These are phyloP conservation scores for Metarhizium sp. DNA, from an alignment of 2,329 filamentous ascomycete species.

Conservation along the genomic window DNA sequence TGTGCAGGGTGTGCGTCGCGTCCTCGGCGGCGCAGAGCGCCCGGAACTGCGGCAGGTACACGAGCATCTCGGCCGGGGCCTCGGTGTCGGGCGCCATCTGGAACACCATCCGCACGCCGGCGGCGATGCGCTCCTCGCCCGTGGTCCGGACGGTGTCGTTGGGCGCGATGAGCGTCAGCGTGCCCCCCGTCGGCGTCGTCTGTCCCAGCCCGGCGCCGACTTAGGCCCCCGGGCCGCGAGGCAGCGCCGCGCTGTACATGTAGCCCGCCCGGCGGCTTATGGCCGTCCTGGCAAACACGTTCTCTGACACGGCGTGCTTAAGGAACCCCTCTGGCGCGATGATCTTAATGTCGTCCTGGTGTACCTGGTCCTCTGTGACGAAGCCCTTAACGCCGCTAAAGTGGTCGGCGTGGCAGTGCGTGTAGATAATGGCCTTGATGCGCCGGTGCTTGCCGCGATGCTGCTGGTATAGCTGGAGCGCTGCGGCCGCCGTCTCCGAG, in stretches of 20 bases:
- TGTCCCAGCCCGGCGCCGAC: slow-evolving; percentile 28
- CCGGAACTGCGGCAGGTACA: slow-evolving; percentile 26
- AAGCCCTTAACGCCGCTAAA: slow-evolving; percentile 20
- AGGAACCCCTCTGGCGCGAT: slow-evolving; percentile 29
- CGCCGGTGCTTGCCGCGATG: slow-evolving; percentile 12
- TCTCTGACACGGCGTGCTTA: slow-evolving; percentile 27
- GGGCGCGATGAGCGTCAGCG: slow-evolving; percentile 23
- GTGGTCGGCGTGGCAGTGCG: slow-evolving; percentile 31
- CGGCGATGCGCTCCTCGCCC: slow-evolving; percentile 19
- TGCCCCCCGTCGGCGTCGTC: slow-evolving; percentile 19
- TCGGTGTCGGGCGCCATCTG: slow-evolving; percentile 32
- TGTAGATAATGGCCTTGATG: slow-evolving; percentile 28
- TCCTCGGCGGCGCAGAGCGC: slow-evolving; percentile 29
- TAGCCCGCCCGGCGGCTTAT: slow-evolving; percentile 27
- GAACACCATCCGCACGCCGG: slow-evolving; percentile 28
- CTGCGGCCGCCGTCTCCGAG: slow-evolving; percentile 23
- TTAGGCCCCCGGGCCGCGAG: slow-evolving; percentile 19
- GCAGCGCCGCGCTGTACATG: slow-evolving; percentile 29
- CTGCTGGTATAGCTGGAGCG: slow-evolving; percentile 22
- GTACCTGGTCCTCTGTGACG: slow-evolving; percentile 2
- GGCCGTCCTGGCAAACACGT: slow-evolving; percentile 25
- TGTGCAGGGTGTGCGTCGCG: slow-evolving; percentile 30
- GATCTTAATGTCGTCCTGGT: slow-evolving; percentile 10
- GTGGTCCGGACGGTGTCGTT: slow-evolving; percentile 21
- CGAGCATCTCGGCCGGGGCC: slow-evolving; percentile 31